Percentiles rank a stretch among this genome's conserved stretches.
phyloP scores from a whole-genome alignment of 306 rosid species.

The Pachyrhizus erosus region DNA sequence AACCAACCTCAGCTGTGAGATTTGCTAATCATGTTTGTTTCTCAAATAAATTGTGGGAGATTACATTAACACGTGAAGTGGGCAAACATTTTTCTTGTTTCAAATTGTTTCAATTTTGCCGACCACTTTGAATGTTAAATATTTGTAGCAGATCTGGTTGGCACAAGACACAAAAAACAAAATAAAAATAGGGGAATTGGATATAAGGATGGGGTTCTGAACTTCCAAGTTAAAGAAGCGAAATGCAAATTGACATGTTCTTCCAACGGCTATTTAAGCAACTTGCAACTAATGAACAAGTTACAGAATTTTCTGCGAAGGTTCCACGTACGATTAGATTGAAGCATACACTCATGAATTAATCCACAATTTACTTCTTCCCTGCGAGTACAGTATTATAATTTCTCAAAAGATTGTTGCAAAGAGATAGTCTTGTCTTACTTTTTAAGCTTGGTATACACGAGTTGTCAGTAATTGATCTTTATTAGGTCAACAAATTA shows the following conservation, averaged over 20 bases:
- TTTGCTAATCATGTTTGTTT: neutral
- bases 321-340: constrained; percentile 23
- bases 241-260: constrained; percentile 40
- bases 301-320: constrained; percentile 1
- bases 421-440: neutral
- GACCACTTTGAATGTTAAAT: constrained; percentile 35
- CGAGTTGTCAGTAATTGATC: neutral
- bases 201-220: neutral
- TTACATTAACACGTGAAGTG: neutral
- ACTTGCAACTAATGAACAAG: neutral
- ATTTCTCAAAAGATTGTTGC: neutral
- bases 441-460: neutral
- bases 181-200: neutral
- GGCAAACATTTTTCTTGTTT: constrained; percentile 19
- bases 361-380: neutral
- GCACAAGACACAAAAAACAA: neutral
- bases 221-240: constrained; percentile 35
- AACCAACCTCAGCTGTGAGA: neutral
- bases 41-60: neutral
- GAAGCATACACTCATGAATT: neutral
- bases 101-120: constrained; percentile 35
- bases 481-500: neutral
- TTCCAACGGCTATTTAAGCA: constrained; percentile 36
- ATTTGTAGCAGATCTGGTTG: constrained; percentile 43
- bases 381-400: neutral